Percentiles rank a stretch among this genome's conserved stretches.
Evolutionary conservation across 768 basidiomycete species (phyloP).

Genomic region (Lyophyllum atratum): DNA sequence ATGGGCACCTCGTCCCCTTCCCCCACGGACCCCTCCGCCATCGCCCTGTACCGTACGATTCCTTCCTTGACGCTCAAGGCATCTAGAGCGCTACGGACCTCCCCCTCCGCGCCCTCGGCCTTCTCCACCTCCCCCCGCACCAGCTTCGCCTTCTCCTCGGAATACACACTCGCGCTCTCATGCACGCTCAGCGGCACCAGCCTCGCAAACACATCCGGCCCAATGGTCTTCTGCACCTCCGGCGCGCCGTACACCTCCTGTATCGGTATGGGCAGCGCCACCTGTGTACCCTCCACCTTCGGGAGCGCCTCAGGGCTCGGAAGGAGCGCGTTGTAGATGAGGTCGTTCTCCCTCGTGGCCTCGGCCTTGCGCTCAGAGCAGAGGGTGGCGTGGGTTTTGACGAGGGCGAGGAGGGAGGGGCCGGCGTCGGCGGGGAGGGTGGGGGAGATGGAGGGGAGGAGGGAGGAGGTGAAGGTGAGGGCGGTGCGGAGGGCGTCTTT

Average conservation of each 20-base stretch:
- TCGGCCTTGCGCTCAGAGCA: constrained; percentile 75
- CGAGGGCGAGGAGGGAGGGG: constrained; percentile 75
- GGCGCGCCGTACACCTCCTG: constrained; percentile 91
- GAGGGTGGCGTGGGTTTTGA: constrained; percentile 79
- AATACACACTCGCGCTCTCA: constrained; percentile 94
- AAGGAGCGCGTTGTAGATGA: constrained; percentile 93
- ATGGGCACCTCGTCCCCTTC: constrained; percentile 59
- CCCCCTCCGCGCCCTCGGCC: constrained; percentile 80
- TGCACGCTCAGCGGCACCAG: constrained; percentile 93
- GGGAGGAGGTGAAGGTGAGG: constrained; percentile 67
- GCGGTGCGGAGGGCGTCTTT: constrained; percentile 82
- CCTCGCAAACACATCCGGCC: constrained; percentile 84
- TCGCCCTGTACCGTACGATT: constrained; percentile 65
- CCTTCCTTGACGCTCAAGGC: constrained; percentile 78
- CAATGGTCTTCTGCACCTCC: constrained; percentile 94
- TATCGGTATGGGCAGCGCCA: constrained; percentile 86
- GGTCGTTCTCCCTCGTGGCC: constrained; percentile 88
- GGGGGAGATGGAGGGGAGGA: constrained; percentile 71
- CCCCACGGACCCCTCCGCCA: constrained; percentile 62
- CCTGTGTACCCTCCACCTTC: constrained; percentile 75
- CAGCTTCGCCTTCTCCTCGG: constrained; percentile 96
- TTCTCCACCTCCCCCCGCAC: constrained; percentile 89
- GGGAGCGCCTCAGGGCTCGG: constrained; percentile 81
- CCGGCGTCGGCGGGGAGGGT: constrained; percentile 88
- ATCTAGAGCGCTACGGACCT: constrained; percentile 78